Conservation (phyloP, 768 basidiomycete species). For the Calocybe gangraenosa region DNA sequence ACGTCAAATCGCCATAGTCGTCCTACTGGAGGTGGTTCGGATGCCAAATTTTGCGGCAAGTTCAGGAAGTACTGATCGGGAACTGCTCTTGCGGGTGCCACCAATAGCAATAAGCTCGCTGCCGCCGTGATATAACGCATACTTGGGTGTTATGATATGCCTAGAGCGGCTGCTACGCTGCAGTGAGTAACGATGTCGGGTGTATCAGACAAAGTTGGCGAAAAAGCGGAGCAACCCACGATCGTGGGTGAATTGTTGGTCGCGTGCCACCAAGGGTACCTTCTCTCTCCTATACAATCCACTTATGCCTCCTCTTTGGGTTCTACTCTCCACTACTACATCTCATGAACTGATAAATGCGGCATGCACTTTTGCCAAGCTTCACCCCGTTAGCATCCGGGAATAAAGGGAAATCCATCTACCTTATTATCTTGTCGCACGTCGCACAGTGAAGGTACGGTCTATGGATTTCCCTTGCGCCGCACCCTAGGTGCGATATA, state of each 20-base stretch:
- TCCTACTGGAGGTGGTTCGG: conserved; percentile 10
- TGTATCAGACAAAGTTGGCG: neutral
- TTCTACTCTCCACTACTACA: too few species aligned
- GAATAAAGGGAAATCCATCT: too few species aligned
- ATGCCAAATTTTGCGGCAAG: neutral
- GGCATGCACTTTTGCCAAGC: too few species aligned
- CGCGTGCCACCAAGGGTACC: conserved; percentile 3
- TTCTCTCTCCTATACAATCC: too few species aligned
- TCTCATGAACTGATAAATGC: too few species aligned
- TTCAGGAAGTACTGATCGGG: conserved; percentile 13
- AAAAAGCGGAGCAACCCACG: neutral
- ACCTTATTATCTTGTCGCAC: too few species aligned
- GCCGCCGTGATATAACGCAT: conserved; percentile 5
- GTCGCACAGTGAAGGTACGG: too few species aligned
- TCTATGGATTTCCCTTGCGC: too few species aligned
- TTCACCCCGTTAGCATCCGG: too few species aligned
- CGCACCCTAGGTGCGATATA: too few species aligned
- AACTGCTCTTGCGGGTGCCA: conserved; percentile 6
- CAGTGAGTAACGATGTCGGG: neutral
- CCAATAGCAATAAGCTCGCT: conserved; percentile 16
- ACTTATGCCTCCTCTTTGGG: too few species aligned
- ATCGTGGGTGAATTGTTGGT: conserved; percentile 4
- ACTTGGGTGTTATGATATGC: conserved; percentile 5
- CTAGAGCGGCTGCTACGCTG: neutral
- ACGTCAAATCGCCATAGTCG: conserved; percentile 18